Conservation (phyloP, 495 filamentous ascomycete species). For the Lichenothelia convexa region DNA sequence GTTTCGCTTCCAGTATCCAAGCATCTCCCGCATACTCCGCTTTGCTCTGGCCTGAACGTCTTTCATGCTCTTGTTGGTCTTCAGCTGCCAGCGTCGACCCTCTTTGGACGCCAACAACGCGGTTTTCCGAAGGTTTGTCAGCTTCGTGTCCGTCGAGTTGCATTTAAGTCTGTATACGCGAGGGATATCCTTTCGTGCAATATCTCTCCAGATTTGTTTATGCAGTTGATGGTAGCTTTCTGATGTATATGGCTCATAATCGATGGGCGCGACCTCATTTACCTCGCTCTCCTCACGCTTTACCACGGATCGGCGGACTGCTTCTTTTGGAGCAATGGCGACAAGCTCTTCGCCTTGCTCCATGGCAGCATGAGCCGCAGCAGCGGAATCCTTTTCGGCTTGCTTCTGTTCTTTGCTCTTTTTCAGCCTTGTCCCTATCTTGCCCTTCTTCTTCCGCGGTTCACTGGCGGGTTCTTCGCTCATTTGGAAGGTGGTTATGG, state of each 20-base stretch:
- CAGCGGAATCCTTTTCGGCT: slow-evolving; percentile 81
- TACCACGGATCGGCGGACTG: slow-evolving; percentile 34
- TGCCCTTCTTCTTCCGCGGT: slow-evolving; percentile 44
- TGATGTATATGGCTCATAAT: slow-evolving; percentile 47
- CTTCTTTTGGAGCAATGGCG: slow-evolving; percentile 42
- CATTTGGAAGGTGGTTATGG: slow-evolving; percentile 66
- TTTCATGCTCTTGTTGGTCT: slow-evolving; percentile 95
- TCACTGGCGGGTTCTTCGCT: slow-evolving; percentile 40
- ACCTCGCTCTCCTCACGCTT: slow-evolving; percentile 33
- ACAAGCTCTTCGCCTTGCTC: slow-evolving; percentile 66
- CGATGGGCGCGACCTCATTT: slow-evolving; percentile 43
- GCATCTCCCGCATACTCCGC: slow-evolving; percentile 98
- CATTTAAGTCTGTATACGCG: slow-evolving; percentile 78
- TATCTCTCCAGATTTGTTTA: slow-evolving; percentile 94
- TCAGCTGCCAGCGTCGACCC: slow-evolving; percentile 88
- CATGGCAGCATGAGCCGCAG: slow-evolving; percentile 69
- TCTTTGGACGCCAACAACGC: slow-evolving; percentile 95
- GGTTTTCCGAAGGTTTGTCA: slow-evolving; percentile 90
- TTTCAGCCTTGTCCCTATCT: slow-evolving; percentile 11
- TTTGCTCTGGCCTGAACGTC: slow-evolving; percentile 94
- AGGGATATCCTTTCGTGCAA: slow-evolving; percentile 80
- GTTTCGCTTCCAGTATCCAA: slow-evolving; percentile 98
- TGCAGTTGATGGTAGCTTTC: slow-evolving; percentile 95
- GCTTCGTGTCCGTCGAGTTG: slow-evolving; percentile 62
- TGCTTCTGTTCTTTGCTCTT: slow-evolving; percentile 97